Conservation (phyloP, 1,284 basidiomycete species). For the Trichosporon sp. region DNA sequence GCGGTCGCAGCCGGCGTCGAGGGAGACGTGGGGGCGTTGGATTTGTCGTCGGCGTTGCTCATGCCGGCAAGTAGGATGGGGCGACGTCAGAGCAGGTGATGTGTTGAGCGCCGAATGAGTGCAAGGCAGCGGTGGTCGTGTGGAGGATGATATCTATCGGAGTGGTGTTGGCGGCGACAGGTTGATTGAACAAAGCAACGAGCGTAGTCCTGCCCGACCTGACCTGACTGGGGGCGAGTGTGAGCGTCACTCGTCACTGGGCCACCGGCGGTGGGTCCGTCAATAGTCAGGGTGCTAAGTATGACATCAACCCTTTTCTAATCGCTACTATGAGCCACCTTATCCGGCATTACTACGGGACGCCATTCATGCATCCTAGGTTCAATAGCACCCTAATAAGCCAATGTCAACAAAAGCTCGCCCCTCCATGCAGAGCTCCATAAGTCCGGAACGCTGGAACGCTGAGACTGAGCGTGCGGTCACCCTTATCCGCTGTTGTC, state of each 20-base stretch:
- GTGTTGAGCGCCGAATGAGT: not conserved
- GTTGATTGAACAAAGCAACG: not conserved
- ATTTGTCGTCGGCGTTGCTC: constrained; percentile 7
- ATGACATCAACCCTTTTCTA: not conserved
- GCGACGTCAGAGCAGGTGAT: not conserved
- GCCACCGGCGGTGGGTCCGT: not conserved
- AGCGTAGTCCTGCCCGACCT: not conserved
- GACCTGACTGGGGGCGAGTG: not conserved
- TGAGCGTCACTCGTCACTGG: constrained; percentile 2
- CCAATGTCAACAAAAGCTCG: not conserved
- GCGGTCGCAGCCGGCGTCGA: constrained; percentile 6
- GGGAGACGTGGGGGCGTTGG: constrained; percentile 7
- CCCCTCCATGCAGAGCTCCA: not conserved
- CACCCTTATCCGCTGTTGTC: too few relatives aligned
- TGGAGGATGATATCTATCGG: not conserved
- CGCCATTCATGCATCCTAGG: too few relatives aligned
- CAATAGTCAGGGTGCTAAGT: not conserved
- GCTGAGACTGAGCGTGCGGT: not conserved
- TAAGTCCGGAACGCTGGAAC: not conserved
- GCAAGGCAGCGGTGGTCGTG: not conserved
- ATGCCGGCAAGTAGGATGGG: not conserved
- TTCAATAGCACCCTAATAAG: too few relatives aligned
- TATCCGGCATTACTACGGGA: not conserved
- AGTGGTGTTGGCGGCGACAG: not conserved
- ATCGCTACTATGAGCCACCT: not conserved